Conservation (phyloP, 2,329 filamentous ascomycete genomes). For the Colletotrichum orbiculare region DNA sequence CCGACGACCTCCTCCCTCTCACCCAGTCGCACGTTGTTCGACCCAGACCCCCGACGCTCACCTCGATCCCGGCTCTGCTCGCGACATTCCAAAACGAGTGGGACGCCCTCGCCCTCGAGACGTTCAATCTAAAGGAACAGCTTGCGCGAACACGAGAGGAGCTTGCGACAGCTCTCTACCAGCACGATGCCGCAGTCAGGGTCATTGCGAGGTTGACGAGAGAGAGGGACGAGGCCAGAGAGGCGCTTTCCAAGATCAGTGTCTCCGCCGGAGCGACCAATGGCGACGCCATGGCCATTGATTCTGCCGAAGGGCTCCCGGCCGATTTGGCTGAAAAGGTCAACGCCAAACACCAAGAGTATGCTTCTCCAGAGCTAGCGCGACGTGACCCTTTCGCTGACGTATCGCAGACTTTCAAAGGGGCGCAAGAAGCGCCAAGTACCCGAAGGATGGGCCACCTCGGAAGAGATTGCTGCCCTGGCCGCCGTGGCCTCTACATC, state of each 20-base stretch:
- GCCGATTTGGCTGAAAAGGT: slow-evolving; percentile 78
- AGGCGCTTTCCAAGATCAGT: slow-evolving; percentile 87
- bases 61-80: slow-evolving; percentile 94
- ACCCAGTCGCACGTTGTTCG: slow-evolving; percentile 86
- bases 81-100: slow-evolving; percentile 98
- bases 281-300: slow-evolving; percentile 93
- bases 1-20: slow-evolving; percentile 88
- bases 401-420: slow-evolving; percentile 76
- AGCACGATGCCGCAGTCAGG: slow-evolving; percentile 95
- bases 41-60: slow-evolving; percentile 91
- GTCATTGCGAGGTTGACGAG: slow-evolving; percentile 92
- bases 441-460: slow-evolving; percentile 85
- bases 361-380: slow-evolving; percentile 50
- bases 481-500: slow-evolving; percentile 57
- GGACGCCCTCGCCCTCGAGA: slow-evolving; percentile 92
- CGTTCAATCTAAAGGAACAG: slow-evolving; percentile 90
- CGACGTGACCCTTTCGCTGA: slow-evolving; percentile 27
- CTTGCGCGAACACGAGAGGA: slow-evolving; percentile 91
- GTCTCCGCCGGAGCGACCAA: slow-evolving; percentile 69
- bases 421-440: slow-evolving; percentile 89
- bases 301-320: slow-evolving; percentile 78
- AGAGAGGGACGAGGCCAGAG: slow-evolving; percentile 91
- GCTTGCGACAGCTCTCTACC: slow-evolving; percentile 92
- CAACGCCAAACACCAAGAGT: slow-evolving; percentile 84
- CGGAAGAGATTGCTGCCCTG: slow-evolving; percentile 72